Base-by-base conservation (phyloP, 2,329 filamentous ascomycete species). In the Bisporella sp. region DNA sequence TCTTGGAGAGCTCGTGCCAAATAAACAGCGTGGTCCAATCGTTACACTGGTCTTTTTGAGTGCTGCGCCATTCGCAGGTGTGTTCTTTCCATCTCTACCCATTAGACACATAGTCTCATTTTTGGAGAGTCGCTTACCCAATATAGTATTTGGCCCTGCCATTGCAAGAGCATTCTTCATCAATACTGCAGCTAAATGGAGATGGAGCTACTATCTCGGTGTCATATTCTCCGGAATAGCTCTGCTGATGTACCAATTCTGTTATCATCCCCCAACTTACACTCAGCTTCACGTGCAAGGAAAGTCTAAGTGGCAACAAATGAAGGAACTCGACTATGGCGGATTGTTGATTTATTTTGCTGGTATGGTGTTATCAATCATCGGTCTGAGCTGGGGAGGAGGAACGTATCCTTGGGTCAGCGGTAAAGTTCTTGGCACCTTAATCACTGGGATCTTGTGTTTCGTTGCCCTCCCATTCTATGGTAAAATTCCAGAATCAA, bases 131-230 rank as follows among this genome's bases (percentile, higher is more conserved):
- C 21, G 21, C 21, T 21, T 21, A 21, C 21, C 21, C 21, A 11
- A 29, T 29, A n/a, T 39, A 42, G 65, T 69, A 31, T 71, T 72
- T 50, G 75, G 73, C 0, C 72, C 72, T 13, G 62, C 75, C 41
- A 72, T 77, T 48, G 73, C 73, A 3, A 65, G 70, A n/a, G 61
- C 64, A 4, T 66, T 76, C 37, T 69, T 73, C 49, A 50, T 66
- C 29, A 65, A 72, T 45, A 75, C 73, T 1, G 59, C 55, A 4
- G 58, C 66, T 4, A 62, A 65, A 13, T 78, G 75, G 74, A 66
- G 75, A 40, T 76, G 73, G 72, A 69, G 64, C 49, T 79, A 73
- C 59, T 76, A 73, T 55, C 57, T 78, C 4, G 70, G 69, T 50
- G 71, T 73, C 55, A 72, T 75, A 47, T 63, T 72, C 49, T 68